A percentile compares a stretch with the other conserved stretches of the same genome.
Conservation (phyloP, 768 basidiomycete genomes). For the Krasilnikovozyma curviuscula region DNA sequence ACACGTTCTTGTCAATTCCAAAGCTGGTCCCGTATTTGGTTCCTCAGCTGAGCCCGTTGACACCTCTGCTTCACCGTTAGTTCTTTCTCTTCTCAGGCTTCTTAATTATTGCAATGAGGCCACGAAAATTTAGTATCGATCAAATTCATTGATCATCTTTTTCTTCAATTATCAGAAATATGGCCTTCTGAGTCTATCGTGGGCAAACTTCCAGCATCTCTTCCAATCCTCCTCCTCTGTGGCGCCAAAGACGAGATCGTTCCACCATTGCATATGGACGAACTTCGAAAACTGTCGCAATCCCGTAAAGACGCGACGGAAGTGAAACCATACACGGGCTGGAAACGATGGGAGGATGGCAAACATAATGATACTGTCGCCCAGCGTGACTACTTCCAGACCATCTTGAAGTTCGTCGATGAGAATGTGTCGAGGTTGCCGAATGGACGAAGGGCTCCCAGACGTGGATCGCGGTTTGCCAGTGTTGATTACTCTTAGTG, state of each 20-base stretch:
- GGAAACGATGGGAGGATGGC: slow-evolving; percentile 4
- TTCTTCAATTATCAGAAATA: slow-evolving; percentile 31
- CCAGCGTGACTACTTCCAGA: slow-evolving; percentile 8
- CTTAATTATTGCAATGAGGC: neutral
- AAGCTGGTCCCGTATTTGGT: slow-evolving; percentile 12
- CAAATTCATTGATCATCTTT: neutral
- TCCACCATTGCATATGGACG: slow-evolving; percentile 54
- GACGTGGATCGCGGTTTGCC: no score
- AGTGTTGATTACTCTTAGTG: no score
- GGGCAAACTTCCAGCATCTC: slow-evolving; percentile 25
- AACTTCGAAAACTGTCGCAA: slow-evolving; percentile 24
- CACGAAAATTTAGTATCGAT: no score
- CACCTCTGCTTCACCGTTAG: neutral
- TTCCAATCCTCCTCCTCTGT: slow-evolving; percentile 63
- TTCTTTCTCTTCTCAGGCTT: neutral
- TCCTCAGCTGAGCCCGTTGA: neutral
- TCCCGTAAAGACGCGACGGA: neutral
- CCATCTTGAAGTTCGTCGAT: slow-evolving; percentile 5
- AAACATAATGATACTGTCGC: slow-evolving; percentile 11
- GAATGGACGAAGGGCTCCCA: no score
- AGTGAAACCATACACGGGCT: slow-evolving; percentile 1
- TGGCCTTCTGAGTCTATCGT: slow-evolving; percentile 64
- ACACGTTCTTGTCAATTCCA: slow-evolving; percentile 65
- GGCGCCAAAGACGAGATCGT: slow-evolving; percentile 55
- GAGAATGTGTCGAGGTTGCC: no score